phyloP scores from a whole-genome alignment of 1,284 basidiomycete species.

The Marasmius tenuissimus region DNA sequence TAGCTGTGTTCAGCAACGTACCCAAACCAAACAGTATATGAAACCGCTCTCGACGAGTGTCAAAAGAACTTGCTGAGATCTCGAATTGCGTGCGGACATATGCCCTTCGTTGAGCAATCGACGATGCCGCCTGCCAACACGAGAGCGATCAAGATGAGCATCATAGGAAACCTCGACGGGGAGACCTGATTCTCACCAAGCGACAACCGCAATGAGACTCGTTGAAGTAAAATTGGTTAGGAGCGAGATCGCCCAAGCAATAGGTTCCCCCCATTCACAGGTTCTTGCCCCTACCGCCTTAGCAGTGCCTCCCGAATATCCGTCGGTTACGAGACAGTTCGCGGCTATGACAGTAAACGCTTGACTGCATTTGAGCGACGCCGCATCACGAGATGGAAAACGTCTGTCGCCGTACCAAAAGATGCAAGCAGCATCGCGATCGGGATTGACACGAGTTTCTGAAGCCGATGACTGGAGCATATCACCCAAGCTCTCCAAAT shows the following conservation, averaged over 20 bases:
- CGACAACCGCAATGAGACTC: slow-evolving; percentile 3
- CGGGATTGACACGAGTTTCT: neutral
- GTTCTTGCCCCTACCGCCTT: slow-evolving; percentile 2
- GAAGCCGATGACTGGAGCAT: neutral
- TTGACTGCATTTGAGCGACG: neutral
- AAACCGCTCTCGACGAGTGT: slow-evolving; percentile 9
- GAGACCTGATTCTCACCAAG: neutral
- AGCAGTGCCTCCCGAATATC: neutral
- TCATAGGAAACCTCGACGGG: too few species aligned
- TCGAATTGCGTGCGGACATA: neutral
- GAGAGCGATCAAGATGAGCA: too few species aligned
- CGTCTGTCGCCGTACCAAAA: neutral
- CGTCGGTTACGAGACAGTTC: slow-evolving; percentile 1
- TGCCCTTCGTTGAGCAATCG: neutral
- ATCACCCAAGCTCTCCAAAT: slow-evolving; percentile 1
- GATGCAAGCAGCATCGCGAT: neutral
- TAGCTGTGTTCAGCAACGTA: neutral
- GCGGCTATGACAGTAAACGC: slow-evolving; percentile 2
- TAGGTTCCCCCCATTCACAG: slow-evolving; percentile 9
- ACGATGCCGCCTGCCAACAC: neutral
- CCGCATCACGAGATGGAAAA: neutral
- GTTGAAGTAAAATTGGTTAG: slow-evolving; percentile 6
- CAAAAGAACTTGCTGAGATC: slow-evolving; percentile 3
- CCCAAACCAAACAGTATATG: slow-evolving; percentile 11
- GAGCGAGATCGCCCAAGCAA: slow-evolving; percentile 8